These are phyloP conservation scores for Chrysoporthe deuterocubensis DNA, from an alignment of 2,329 filamentous ascomycete genomes.

Conservation along the genomic window DNA sequence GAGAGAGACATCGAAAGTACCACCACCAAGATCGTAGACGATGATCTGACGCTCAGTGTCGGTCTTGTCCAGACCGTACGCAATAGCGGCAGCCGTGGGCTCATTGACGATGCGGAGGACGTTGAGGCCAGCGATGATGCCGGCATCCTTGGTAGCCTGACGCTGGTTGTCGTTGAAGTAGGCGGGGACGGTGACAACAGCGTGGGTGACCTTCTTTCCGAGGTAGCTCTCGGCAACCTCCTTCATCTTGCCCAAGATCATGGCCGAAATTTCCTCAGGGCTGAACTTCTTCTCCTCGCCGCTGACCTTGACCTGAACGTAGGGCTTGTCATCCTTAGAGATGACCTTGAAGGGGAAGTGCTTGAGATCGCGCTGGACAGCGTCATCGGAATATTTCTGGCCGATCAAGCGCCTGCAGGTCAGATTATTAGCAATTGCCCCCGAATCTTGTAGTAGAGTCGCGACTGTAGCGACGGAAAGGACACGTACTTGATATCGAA, in stretches of 20 bases:
- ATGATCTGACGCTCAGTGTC: slow-evolving; percentile 85
- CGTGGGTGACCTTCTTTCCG: slow-evolving; percentile 82
- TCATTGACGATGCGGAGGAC: slow-evolving; percentile 97
- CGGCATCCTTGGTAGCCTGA: slow-evolving; percentile 95
- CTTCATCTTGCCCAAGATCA: slow-evolving; percentile 86
- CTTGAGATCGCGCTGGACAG: slow-evolving; percentile 93
- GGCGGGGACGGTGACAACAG: slow-evolving; percentile 91
- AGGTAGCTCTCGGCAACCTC: slow-evolving; percentile 79
- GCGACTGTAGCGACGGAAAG: not conserved
- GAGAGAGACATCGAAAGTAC: slow-evolving; percentile 93
- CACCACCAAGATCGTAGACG: slow-evolving; percentile 92
- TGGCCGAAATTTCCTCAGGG: slow-evolving; percentile 79
- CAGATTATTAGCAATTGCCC: not conserved
- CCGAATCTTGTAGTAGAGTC: too few relatives aligned
- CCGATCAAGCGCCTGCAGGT: slow-evolving; percentile 74
- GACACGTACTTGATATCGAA: slow-evolving; percentile 79
- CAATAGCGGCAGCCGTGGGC: slow-evolving; percentile 92
- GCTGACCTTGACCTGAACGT: slow-evolving; percentile 74
- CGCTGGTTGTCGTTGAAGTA: slow-evolving; percentile 99
- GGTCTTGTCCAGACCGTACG: slow-evolving; percentile 90
- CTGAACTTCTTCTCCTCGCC: slow-evolving; percentile 73
- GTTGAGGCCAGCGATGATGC: slow-evolving; percentile 88
- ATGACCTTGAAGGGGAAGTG: slow-evolving; percentile 97
- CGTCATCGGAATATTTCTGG: slow-evolving; percentile 81
- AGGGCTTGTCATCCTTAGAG: slow-evolving; percentile 87